Evolutionary conservation across 164 flowering plant genomes (phyloP).

Genomic region (Tinospora cordifolia): DNA sequence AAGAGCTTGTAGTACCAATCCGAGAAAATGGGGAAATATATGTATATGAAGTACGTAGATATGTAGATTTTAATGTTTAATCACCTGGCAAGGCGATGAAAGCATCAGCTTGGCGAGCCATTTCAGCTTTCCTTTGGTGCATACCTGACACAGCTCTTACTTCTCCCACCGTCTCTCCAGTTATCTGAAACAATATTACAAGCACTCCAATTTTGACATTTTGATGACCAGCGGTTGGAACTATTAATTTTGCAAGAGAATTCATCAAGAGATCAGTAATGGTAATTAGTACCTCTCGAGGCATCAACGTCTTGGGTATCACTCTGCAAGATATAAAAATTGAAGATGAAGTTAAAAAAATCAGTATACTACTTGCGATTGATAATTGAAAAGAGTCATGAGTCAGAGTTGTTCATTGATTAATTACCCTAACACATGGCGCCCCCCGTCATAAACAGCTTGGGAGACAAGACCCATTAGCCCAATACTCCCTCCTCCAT

Average conservation of each 20-base stretch:
- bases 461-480: conserved; percentile 78
- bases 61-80: not conserved
- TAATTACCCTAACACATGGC: conserved; percentile 65
- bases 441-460: conserved; percentile 76
- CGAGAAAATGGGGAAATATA: not conserved
- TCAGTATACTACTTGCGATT: not conserved
- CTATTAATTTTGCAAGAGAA: too few relatives aligned
- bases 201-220: not conserved
- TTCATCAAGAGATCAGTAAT: too few relatives aligned
- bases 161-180: conserved; percentile 71
- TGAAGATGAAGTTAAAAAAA: not conserved
- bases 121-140: conserved; percentile 87
- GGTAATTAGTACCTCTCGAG: conserved; percentile 46
- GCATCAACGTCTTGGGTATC: conserved; percentile 70
- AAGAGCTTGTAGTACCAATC: not conserved
- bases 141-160: conserved; percentile 62
- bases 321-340: conserved; percentile 36
- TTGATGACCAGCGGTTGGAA: too few relatives aligned
- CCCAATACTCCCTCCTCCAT: conserved; percentile 75
- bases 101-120: conserved; percentile 87
- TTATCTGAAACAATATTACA: conserved; percentile 32
- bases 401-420: not conserved
- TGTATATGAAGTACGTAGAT: not conserved
- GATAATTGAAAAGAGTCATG: not conserved
- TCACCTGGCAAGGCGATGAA: conserved; percentile 79